These are phyloP conservation scores for Stylosanthes scabra DNA, from an alignment of 331 rosid species.

Conservation along the genomic window DNA sequence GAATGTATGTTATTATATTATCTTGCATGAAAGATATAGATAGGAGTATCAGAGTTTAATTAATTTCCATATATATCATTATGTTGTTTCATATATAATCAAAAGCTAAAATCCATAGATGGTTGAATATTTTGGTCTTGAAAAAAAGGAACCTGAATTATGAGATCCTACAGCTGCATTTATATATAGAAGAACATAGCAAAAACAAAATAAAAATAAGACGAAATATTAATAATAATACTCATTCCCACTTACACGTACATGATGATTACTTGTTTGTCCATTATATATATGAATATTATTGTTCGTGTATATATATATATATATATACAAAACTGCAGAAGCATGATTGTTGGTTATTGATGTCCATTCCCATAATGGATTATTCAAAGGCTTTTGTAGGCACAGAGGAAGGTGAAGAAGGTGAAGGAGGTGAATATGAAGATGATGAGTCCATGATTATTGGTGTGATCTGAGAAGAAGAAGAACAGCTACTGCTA, in stretches of 20 bases:
- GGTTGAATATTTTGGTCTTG: not conserved
- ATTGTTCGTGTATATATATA: conserved; percentile 21
- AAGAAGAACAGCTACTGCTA: too few relatives aligned
- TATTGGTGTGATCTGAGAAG: too few relatives aligned
- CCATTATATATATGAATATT: too few relatives aligned
- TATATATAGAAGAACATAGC: conserved; percentile 9
- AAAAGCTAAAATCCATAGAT: too few relatives aligned
- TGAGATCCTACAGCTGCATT: conserved; percentile 14
- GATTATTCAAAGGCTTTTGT: not conserved
- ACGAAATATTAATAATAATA: conserved; percentile 1
- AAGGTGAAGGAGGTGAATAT: conserved; percentile 31
- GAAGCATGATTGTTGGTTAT: not conserved
- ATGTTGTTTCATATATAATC: too few relatives aligned
- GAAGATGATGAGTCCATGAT: too few relatives aligned
- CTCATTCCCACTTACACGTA: conserved; percentile 35
- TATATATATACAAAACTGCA: not conserved
- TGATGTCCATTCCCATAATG: too few relatives aligned
- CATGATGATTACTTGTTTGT: conserved; percentile 52
- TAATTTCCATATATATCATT: too few relatives aligned
- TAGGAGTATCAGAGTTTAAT: too few relatives aligned
- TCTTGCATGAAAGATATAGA: too few relatives aligned
- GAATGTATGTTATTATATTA: not conserved
- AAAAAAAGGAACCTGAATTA: not conserved
- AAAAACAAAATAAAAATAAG: too few relatives aligned
- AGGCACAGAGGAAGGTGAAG: not conserved